Percentiles rank a stretch among this genome's conserved stretches.
These are phyloP conservation scores for Alternaria ventricosa DNA, from an alignment of 2,329 filamentous ascomycete genomes.

Conservation along the genomic window DNA sequence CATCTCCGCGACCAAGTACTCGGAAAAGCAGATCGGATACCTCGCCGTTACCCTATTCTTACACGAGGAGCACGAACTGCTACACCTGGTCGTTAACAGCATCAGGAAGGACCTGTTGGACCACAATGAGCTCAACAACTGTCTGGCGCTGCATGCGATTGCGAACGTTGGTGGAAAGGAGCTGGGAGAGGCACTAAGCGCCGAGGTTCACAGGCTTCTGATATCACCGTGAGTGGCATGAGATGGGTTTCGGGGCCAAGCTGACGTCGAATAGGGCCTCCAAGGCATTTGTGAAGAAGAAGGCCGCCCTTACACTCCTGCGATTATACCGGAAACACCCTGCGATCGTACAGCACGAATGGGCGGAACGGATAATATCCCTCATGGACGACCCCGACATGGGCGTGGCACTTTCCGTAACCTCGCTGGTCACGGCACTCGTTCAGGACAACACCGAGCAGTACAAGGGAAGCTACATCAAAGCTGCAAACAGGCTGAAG, in stretches of 20 bases:
- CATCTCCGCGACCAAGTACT: slow-evolving; percentile 96
- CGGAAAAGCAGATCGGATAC: slow-evolving; percentile 99
- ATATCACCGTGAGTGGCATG: slow-evolving; percentile 80
- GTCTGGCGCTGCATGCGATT: slow-evolving; percentile 93
- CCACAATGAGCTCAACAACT: slow-evolving; percentile 97
- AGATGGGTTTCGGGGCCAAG: background rate
- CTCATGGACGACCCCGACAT: slow-evolving; percentile 96
- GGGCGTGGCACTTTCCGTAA: slow-evolving; percentile 92
- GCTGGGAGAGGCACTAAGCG: slow-evolving; percentile 93
- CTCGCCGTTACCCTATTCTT: slow-evolving; percentile 96
- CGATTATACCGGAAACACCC: slow-evolving; percentile 94
- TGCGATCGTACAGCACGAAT: slow-evolving; percentile 92
- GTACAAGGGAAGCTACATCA: slow-evolving; percentile 93
- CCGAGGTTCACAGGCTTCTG: slow-evolving; percentile 88
- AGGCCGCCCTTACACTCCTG: slow-evolving; percentile 91
- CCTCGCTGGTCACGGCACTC: slow-evolving; percentile 91
- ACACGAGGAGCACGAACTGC: slow-evolving; percentile 93
- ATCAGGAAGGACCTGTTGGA: slow-evolving; percentile 95
- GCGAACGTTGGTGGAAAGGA: slow-evolving; percentile 96
- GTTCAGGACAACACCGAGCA: slow-evolving; percentile 93
- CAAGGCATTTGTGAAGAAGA: slow-evolving; percentile 99
- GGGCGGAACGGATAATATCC: slow-evolving; percentile 98
- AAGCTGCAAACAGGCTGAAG: slow-evolving; percentile 88
- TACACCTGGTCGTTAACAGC: slow-evolving; percentile 97
- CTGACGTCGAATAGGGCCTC: slow-evolving; percentile 65